Evolutionary conservation across 1,284 basidiomycete species (phyloP), one percentile per base, ranked within the genome.

Genomic region (Testicularia cyperi): DNA sequence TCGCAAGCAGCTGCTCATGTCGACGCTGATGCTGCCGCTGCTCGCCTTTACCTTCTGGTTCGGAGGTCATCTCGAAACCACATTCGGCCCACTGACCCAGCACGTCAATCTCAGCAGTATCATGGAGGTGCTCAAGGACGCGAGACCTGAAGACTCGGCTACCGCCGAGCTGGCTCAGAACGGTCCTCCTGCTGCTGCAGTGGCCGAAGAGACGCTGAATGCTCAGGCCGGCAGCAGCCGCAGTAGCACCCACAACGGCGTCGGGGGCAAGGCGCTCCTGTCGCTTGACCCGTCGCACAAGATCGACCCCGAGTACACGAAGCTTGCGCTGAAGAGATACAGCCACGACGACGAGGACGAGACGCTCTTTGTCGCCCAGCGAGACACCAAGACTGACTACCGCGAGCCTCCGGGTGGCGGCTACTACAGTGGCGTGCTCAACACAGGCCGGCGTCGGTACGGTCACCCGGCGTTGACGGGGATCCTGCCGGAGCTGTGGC

Each of bases 261-360:
- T 35, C 22, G 24, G 48, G 12, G 51, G 54, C 25, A 53, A 40
- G 28, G 42, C 47, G 16, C 23, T 63, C 24, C 36, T 63, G 0
- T 41, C 41, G 30, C 40, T 56, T 18, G 46, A 52, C 41, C 46
- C 55, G 14, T 25, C 23, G 19, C 41, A 40, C 26, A 54, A 53
- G 43, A 45, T 51, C 31, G 62, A 49, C 42, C 43, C 35, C 12
- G 52, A 57, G 23, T 61, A 45, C n/a, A 68, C 48, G 12, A 48
- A 49, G 20, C 48, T 70, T 13, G 58, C 55, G 0, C 18, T 60
- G 86, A 91, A 72, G 77, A 92, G 55, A 91, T 86, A 66, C 29
- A 44, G 68, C 10, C 42, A 83, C 86, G 45, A 82, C 87, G 47
- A 90, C 70, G 91, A 92, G 72, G 92, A 95, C 70, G 92, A 95